A percentile compares a stretch with the other conserved stretches of the same genome.
Conservation (phyloP, 345 rosid genomes). For the Bretschneidera sinensis region DNA sequence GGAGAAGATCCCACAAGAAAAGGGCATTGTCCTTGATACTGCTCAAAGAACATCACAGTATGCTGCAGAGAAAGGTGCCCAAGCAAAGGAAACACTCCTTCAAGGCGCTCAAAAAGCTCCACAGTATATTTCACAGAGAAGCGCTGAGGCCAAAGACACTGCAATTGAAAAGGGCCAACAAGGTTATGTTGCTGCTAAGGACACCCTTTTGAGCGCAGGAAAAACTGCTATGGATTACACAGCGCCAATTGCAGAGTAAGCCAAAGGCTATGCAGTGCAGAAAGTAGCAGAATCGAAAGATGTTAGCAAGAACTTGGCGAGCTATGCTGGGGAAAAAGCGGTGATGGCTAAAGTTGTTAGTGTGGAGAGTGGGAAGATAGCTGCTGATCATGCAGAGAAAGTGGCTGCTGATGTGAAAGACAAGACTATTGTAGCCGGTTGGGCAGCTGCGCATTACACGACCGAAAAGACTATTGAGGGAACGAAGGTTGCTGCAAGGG, state of each 20-base stretch:
- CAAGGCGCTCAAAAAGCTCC: constrained; percentile 29
- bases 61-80: constrained; percentile 35
- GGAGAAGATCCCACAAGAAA: constrained; percentile 25
- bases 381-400: constrained; percentile 41
- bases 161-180: constrained; percentile 24
- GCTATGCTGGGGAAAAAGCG: constrained; percentile 25
- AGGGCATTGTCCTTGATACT: constrained; percentile 28
- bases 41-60: constrained; percentile 25
- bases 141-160: constrained; percentile 18
- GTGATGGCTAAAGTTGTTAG: constrained; percentile 37
- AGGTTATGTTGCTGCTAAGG: constrained; percentile 22
- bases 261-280: constrained; percentile 28
- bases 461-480: constrained; percentile 57
- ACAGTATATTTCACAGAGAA: constrained; percentile 33
- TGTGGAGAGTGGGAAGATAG: constrained; percentile 51
- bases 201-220: constrained; percentile 16
- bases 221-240: constrained; percentile 21
- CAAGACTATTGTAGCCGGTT: constrained; percentile 50
- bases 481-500: constrained; percentile 48
- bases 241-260: constrained; percentile 20
- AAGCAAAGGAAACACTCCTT: constrained; percentile 33
- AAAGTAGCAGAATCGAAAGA: constrained; percentile 29
- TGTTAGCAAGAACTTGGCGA: constrained; percentile 21
- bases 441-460: constrained; percentile 68
- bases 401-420: constrained; percentile 46